Conservation (phyloP, 768 basidiomycete species). For the Hortiboletus flavorubellus region DNA sequence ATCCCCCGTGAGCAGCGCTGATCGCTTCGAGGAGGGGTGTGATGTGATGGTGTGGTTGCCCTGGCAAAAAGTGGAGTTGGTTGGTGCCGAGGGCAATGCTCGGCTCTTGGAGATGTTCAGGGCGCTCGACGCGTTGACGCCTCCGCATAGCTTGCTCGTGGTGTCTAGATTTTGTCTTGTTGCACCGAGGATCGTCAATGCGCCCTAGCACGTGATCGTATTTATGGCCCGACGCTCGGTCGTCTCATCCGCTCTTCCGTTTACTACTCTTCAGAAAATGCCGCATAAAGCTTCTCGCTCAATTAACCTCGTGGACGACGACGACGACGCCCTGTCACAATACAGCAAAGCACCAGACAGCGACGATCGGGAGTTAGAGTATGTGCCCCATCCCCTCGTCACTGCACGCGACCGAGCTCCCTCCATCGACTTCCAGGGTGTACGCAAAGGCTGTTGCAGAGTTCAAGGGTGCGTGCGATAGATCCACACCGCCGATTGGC, state of each 20-base stretch:
- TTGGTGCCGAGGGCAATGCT: slow-evolving; percentile 9
- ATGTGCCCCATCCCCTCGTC: background rate
- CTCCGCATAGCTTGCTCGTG: slow-evolving; percentile 29
- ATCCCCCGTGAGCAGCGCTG: slow-evolving; percentile 32
- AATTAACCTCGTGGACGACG: slow-evolving; percentile 9
- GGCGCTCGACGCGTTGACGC: slow-evolving; percentile 26
- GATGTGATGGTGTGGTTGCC: slow-evolving; percentile 49
- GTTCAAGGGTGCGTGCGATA: slow-evolving; percentile 26
- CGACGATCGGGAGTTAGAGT: slow-evolving; percentile 30
- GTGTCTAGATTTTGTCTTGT: slow-evolving; percentile 28
- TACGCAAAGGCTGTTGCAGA: slow-evolving; percentile 32
- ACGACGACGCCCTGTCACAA: slow-evolving; percentile 16
- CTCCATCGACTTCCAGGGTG: slow-evolving; percentile 5
- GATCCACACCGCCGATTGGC: background rate
- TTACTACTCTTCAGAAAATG: slow-evolving; percentile 7
- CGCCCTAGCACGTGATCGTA: slow-evolving; percentile 22
- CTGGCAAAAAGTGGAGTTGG: slow-evolving; percentile 42
- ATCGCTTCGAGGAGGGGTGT: slow-evolving; percentile 38
- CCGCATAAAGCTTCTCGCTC: slow-evolving; percentile 9
- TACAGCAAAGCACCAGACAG: slow-evolving; percentile 17
- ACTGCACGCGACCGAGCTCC: background rate
- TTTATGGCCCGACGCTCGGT: background rate
- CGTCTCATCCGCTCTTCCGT: background rate
- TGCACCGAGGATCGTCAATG: slow-evolving; percentile 1
- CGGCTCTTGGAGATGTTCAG: slow-evolving; percentile 18